phyloP scores from a whole-genome alignment of 2,329 filamentous ascomycete species.

The Xenosphaeropsis pyriputrescens region DNA sequence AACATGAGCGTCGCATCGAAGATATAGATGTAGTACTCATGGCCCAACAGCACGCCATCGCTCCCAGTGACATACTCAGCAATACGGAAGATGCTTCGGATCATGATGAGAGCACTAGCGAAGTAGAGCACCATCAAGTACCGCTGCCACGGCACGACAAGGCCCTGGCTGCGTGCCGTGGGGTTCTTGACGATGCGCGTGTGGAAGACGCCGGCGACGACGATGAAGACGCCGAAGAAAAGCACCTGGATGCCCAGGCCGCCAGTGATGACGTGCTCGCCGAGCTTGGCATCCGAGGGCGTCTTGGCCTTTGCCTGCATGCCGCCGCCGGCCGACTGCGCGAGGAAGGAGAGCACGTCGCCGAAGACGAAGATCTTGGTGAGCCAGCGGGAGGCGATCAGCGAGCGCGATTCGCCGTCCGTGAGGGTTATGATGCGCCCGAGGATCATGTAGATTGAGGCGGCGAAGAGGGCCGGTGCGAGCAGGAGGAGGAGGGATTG shows the following conservation, averaged over 20 bases:
- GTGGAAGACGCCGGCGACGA: constrained; percentile 8
- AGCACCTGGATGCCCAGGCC: constrained; percentile 33
- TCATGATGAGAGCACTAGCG: constrained; percentile 27
- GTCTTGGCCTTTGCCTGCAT: constrained; percentile 15
- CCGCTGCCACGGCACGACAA: constrained; percentile 11
- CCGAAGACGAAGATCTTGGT: constrained; percentile 26
- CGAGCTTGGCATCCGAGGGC: constrained; percentile 11
- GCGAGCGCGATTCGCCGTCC: constrained; percentile 17
- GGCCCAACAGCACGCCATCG: constrained; percentile 24
- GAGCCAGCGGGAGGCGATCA: constrained; percentile 16
- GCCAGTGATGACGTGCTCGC: constrained; percentile 26
- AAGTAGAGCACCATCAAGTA: constrained; percentile 25
- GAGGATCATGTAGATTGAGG: constrained; percentile 24
- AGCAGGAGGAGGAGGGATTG: constrained; percentile 23
- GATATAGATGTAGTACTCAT: constrained; percentile 29
- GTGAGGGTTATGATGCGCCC: constrained; percentile 19
- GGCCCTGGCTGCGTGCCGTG: constrained; percentile 1
- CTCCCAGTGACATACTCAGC: constrained; percentile 30
- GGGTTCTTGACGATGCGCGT: constrained; percentile 4
- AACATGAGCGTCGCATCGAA: constrained; percentile 31
- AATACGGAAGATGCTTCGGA: constrained; percentile 31
- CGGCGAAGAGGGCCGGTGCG: constrained; percentile 21
- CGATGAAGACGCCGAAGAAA: constrained; percentile 33
- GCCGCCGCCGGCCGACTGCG: constrained; percentile 15
- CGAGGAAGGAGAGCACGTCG: constrained; percentile 24